Evolutionary conservation across 2,329 filamentous ascomycete species (phyloP).

Genomic region (Aspergillus sp.): DNA sequence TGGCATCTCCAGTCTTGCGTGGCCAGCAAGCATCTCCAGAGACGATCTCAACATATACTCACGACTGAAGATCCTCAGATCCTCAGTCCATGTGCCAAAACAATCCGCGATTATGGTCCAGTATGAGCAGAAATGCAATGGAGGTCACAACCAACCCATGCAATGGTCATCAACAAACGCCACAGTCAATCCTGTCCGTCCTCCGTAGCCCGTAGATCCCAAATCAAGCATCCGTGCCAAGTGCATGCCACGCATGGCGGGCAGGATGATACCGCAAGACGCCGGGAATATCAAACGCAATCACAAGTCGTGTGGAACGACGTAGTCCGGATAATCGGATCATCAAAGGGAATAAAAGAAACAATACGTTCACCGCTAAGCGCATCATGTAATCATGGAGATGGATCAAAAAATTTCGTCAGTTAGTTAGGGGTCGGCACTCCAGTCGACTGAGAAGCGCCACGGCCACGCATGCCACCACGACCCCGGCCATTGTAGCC

Average conservation of each 20-base stretch:
- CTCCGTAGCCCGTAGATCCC: not conserved
- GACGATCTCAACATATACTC: not conserved
- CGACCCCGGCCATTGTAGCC: conserved; percentile 39
- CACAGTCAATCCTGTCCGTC: not conserved
- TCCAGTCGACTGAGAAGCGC: conserved; percentile 38
- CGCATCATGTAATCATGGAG: conserved; percentile 9
- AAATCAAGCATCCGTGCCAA: conserved; percentile 18
- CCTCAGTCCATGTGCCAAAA: not conserved
- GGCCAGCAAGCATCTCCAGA: not conserved
- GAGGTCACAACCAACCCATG: not conserved
- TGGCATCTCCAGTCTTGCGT: not conserved
- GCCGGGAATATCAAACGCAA: conserved; percentile 19
- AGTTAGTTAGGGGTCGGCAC: conserved; percentile 34
- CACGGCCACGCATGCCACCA: conserved; percentile 40
- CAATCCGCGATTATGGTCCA: not conserved
- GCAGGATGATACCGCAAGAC: conserved; percentile 24
- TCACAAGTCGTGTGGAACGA: conserved; percentile 11
- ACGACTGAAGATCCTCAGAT: too few relatives aligned
- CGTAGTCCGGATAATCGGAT: conserved; percentile 6
- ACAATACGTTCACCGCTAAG: conserved; percentile 19
- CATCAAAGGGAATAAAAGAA: conserved; percentile 17
- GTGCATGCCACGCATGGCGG: conserved; percentile 24
- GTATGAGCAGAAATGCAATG: not conserved
- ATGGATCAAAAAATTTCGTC: conserved; percentile 8
- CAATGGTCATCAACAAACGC: not conserved